Evolutionary conservation across 345 rosid genomes (phyloP), one percentile per base, ranked within the genome.

Genomic region (Cardiospermum halicacabum): DNA sequence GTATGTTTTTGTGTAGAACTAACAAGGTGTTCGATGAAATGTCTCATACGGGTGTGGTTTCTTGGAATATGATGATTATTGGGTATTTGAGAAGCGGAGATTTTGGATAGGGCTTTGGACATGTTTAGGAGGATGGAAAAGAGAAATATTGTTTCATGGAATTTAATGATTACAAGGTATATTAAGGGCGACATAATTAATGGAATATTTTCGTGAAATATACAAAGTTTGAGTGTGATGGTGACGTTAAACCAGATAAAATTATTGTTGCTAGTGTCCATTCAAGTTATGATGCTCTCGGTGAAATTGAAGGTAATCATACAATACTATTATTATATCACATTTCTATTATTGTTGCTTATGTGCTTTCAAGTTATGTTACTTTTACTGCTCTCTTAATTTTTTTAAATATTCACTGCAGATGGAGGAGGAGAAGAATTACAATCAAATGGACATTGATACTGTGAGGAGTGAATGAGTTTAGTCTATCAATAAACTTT

Each of bases 281-380:
- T 54, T 77, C 91, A 13, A 88, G 86, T 65, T 85, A 88, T 78
- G 84, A 84, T 75, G 47, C 62, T 69, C 82, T 81, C 15, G 91
- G 91, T 18, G 83, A 82, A 0, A 65, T 79, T 27, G 86, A 79
- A n/a, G n/a, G n/a, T n/a, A n/a, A n/a, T n/a, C n/a, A n/a, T n/a
- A n/a, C n/a, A n/a, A n/a, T n/a, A n/a, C n/a, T n/a, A n/a, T n/a
- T n/a, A n/a, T n/a, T n/a, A n/a, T n/a, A n/a, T n/a, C n/a, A n/a
- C n/a, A n/a, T n/a, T n/a, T n/a, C n/a, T n/a, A n/a, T n/a, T n/a
- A n/a, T n/a, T n/a, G n/a, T n/a, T n/a, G n/a, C n/a, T n/a, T n/a
- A n/a, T n/a, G n/a, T n/a, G n/a, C n/a, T n/a, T n/a, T n/a, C n/a
- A n/a, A n/a, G n/a, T n/a, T n/a, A n/a, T n/a, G n/a, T n/a, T n/a